Conservation (phyloP, 106 monocot genomes). For the Gastrodia elata region DNA sequence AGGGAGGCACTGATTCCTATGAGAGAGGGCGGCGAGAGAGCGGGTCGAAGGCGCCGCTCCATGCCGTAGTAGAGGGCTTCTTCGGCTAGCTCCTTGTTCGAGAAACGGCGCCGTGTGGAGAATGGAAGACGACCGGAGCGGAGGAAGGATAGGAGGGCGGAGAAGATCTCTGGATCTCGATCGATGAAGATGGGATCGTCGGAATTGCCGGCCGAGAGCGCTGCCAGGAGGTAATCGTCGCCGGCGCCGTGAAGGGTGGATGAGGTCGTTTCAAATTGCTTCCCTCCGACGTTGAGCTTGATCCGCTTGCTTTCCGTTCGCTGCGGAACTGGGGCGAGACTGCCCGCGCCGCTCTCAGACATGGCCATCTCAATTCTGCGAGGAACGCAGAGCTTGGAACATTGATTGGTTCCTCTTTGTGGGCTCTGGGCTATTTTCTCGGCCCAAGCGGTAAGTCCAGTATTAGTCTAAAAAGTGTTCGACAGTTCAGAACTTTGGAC, state of each 20-base stretch:
- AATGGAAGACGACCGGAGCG: conserved; percentile 56
- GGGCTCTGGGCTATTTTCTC: no score
- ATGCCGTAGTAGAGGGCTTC: conserved; percentile 83
- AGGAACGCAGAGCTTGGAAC: not conserved
- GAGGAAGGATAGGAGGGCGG: conserved; percentile 65
- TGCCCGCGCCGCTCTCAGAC: not conserved
- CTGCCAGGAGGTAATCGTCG: conserved; percentile 44
- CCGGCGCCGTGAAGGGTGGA: conserved; percentile 48
- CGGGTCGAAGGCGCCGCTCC: conserved; percentile 41
- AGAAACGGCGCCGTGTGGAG: conserved; percentile 33
- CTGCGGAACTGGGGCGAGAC: not conserved
- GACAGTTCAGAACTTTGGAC: no score
- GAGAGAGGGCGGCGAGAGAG: conserved; percentile 65
- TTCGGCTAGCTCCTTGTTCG: conserved; percentile 44
- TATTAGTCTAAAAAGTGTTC: no score
- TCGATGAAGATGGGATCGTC: conserved; percentile 52
- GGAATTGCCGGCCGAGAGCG: conserved; percentile 24
- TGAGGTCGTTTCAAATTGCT: conserved; percentile 59
- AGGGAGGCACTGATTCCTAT: conserved; percentile 58
- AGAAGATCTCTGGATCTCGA: conserved; percentile 76
- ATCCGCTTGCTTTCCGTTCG: conserved; percentile 7
- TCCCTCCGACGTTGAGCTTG: conserved; percentile 82
- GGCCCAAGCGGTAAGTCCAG: no score
- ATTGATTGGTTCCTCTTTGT: no score
- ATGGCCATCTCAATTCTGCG: not conserved